Evolutionary conservation across 1,139 yeast genomes (phyloP).

Genomic region (Taphrina deformans): DNA sequence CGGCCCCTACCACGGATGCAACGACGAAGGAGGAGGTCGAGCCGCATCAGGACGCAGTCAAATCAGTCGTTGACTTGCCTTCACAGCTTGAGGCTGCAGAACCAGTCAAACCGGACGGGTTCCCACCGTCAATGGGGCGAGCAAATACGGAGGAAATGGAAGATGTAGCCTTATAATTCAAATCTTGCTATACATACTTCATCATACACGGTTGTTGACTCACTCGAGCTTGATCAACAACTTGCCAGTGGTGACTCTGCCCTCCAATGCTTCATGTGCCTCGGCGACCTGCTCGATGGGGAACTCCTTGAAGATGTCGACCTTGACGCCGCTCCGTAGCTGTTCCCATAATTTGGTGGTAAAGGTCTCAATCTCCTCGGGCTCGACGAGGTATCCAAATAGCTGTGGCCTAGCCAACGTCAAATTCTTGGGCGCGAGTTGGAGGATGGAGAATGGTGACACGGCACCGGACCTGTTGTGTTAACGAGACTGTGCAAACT

Average conservation of each 20-base stretch:
- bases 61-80: conserved; percentile 10
- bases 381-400: conserved; percentile 53
- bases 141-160: conserved; percentile 8
- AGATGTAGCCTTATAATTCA: conserved; percentile 10
- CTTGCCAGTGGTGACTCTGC: conserved; percentile 77
- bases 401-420: conserved; percentile 58
- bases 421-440: conserved; percentile 58
- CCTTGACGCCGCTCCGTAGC: conserved; percentile 55
- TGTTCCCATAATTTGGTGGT: conserved; percentile 51
- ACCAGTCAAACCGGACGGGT: background rate
- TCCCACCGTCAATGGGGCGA: conserved; percentile 21
- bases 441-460: conserved; percentile 19
- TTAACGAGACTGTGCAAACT: too few species aligned
- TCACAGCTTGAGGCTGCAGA: background rate
- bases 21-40: conserved; percentile 4
- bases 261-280: conserved; percentile 69
- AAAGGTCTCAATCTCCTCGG: conserved; percentile 63
- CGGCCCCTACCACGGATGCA: background rate
- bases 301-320: conserved; percentile 57
- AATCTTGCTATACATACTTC: background rate
- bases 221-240: conserved; percentile 42
- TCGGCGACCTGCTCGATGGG: conserved; percentile 62
- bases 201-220: background rate
- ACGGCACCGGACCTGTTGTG: conserved; percentile 21
- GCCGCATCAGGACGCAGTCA: conserved; percentile 5